These are phyloP conservation scores for Phytophthora ohioensis DNA, from an alignment of 352 stramenopile species.

Conservation along the genomic window DNA sequence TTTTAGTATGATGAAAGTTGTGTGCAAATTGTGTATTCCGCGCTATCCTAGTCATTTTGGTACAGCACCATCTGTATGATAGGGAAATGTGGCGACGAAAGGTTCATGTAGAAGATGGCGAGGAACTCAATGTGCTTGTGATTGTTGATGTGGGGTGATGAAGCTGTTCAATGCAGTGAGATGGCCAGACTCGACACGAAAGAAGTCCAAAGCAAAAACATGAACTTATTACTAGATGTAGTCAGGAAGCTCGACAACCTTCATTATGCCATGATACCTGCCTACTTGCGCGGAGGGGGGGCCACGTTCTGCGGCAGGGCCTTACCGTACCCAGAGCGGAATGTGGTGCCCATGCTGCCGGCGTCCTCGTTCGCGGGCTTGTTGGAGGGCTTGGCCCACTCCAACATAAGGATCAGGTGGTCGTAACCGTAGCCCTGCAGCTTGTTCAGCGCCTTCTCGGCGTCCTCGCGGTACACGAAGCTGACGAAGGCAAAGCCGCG, in stretches of 20 bases:
- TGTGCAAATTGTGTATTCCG: too few species aligned
- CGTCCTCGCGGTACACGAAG: slow-evolving; percentile 97
- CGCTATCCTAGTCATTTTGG: too few species aligned
- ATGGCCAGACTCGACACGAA: neutral
- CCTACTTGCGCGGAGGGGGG: slow-evolving; percentile 81
- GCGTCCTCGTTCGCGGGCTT: slow-evolving; percentile 79
- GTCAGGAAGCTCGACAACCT: slow-evolving; percentile 14
- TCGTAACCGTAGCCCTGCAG: slow-evolving; percentile 98
- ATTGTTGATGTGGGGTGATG: too few species aligned
- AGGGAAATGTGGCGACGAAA: neutral
- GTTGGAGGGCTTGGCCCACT: slow-evolving; percentile 98
- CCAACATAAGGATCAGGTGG: slow-evolving; percentile 99
- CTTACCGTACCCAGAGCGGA: slow-evolving; percentile 91
- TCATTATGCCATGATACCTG: slow-evolving; percentile 12
- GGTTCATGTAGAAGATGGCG: slow-evolving; percentile 2
- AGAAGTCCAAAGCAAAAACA: slow-evolving; percentile 8
- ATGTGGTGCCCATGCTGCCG: slow-evolving; percentile 87
- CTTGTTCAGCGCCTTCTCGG: slow-evolving; percentile 96
- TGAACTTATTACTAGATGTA: slow-evolving; percentile 23
- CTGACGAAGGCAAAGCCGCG: slow-evolving; percentile 99
- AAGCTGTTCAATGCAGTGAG: too few species aligned
- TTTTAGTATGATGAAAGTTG: too few species aligned
- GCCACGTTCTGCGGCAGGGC: slow-evolving; percentile 88
- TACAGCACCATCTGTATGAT: slow-evolving; percentile 16
- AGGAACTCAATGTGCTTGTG: neutral